These are phyloP conservation scores for Penstemon newberryi DNA, from an alignment of 257 asterid genomes.

Conservation along the genomic window DNA sequence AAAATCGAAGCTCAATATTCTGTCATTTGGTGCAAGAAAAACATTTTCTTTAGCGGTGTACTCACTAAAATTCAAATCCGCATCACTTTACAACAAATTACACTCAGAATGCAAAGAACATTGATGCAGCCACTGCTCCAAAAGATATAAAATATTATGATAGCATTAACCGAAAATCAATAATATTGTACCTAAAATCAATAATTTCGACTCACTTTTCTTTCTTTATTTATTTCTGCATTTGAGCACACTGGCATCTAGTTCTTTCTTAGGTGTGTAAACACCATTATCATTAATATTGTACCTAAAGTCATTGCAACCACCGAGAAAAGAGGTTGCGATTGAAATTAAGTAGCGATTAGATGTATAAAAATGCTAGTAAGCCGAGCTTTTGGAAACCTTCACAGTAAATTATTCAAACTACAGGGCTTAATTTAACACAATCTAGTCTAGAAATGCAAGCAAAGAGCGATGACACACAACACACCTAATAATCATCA, in stretches of 20 bases:
- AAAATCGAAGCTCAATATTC: too few species aligned
- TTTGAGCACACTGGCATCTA: background rate
- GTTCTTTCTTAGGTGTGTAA: background rate
- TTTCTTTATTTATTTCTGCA: background rate
- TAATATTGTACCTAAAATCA: background rate
- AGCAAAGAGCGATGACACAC: background rate
- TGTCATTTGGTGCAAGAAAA: too few species aligned
- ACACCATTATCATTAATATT: background rate
- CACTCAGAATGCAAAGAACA: background rate
- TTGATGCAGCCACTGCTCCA: background rate
- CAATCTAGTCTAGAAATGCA: conserved; percentile 2
- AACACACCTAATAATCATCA: background rate
- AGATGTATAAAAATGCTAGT: background rate
- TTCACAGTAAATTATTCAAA: background rate
- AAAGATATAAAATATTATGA: background rate
- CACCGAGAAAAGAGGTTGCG: background rate
- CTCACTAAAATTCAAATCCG: background rate
- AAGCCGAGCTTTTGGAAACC: background rate
- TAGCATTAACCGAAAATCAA: conserved; percentile 1
- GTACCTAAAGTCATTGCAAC: background rate
- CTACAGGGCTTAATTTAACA: background rate
- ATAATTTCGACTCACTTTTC: background rate
- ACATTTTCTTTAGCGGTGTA: background rate
- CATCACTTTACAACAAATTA: background rate
- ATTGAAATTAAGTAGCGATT: background rate